Conservation (phyloP, 768 basidiomycete species). For the Mycena metata region DNA sequence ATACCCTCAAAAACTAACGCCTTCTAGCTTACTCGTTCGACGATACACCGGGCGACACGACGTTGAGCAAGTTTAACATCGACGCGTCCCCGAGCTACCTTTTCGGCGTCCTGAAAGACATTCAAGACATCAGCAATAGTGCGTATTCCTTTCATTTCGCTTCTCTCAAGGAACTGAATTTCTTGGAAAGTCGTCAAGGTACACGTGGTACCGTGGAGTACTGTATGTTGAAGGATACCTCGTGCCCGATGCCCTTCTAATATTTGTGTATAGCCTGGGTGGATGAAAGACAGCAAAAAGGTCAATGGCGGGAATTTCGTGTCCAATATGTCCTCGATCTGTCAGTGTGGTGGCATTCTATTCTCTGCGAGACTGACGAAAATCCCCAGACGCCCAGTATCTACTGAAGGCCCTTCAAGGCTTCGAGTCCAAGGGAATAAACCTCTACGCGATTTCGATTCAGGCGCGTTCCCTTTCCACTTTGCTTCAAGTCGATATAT, state of each 20-base stretch:
- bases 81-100: constrained; percentile 49
- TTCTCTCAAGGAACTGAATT: not conserved
- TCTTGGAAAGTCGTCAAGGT: constrained; percentile 1
- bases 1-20: not conserved
- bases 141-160: not conserved
- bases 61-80: constrained; percentile 45
- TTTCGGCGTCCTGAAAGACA: constrained; percentile 48
- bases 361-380: not conserved
- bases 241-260: not conserved
- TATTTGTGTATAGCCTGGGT: constrained; percentile 15
- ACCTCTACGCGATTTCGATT: constrained; percentile 17
- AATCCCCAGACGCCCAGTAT: constrained; percentile 13
- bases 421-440: constrained; percentile 8
- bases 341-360: not conserved
- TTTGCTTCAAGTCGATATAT: not conserved
- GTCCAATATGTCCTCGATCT: not conserved
- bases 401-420: constrained; percentile 17
- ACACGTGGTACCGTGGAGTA: constrained; percentile 22
- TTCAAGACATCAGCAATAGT: constrained; percentile 33
- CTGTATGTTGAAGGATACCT: not conserved
- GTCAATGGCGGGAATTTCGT: constrained; percentile 16
- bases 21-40: constrained; percentile 47
- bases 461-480: not conserved
- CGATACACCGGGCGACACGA: constrained; percentile 46
- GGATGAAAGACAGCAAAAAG: constrained; percentile 7